phyloP scores from a whole-genome alignment of 1,284 basidiomycete genomes.

The Sporisorium exsertum region DNA sequence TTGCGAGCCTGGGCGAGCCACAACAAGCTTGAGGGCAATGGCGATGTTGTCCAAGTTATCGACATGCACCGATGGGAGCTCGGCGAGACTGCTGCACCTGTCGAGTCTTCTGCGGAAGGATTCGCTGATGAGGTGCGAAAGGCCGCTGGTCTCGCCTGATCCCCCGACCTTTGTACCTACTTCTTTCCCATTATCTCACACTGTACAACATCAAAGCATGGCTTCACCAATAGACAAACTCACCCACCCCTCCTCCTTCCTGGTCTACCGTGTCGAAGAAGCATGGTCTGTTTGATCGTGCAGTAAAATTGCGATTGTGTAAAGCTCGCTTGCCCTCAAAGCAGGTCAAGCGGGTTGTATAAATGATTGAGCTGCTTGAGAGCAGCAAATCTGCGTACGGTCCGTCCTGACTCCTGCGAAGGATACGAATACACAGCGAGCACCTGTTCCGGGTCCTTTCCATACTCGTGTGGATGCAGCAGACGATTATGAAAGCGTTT shows the following conservation, averaged over 20 bases:
- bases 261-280: too few relatives aligned
- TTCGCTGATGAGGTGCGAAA: slow-evolving; percentile 64
- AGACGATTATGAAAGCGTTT: slow-evolving; percentile 29
- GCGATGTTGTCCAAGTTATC: slow-evolving; percentile 64
- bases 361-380: slow-evolving; percentile 33
- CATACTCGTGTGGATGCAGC: slow-evolving; percentile 28
- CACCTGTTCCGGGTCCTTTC: slow-evolving; percentile 22
- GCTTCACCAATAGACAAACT: slow-evolving; percentile 2
- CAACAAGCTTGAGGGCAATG: slow-evolving; percentile 71
- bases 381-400: slow-evolving; percentile 37
- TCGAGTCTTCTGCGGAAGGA: slow-evolving; percentile 18
- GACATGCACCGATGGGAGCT: slow-evolving; percentile 70
- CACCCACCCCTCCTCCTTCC: neutral
- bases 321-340: slow-evolving; percentile 5
- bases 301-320: neutral
- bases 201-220: slow-evolving; percentile 15
- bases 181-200: neutral
- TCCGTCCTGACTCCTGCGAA: slow-evolving; percentile 24
- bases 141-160: slow-evolving; percentile 58
- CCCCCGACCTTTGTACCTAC: neutral
- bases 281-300: too few relatives aligned
- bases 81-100: slow-evolving; percentile 62
- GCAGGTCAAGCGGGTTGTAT: slow-evolving; percentile 14
- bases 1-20: slow-evolving; percentile 78
- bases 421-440: slow-evolving; percentile 36